These are phyloP conservation scores for Phytophthora parvispora DNA, from an alignment of 352 stramenopile species.

Conservation along the genomic window DNA sequence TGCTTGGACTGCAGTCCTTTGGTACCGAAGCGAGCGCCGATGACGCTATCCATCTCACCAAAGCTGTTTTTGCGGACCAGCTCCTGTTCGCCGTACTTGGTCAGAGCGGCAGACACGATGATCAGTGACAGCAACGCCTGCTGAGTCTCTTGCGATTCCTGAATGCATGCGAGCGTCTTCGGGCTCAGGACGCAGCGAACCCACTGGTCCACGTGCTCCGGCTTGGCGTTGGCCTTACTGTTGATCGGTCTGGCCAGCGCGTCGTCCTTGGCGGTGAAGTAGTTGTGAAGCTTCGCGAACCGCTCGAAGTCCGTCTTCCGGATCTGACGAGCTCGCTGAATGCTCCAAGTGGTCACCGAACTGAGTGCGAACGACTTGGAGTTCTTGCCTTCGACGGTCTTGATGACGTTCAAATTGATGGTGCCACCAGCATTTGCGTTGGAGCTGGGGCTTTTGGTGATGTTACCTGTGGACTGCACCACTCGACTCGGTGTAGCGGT, in stretches of 20 bases:
- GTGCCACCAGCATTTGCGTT: neutral
- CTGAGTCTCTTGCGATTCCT: conserved; percentile 24
- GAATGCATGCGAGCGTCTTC: conserved; percentile 13
- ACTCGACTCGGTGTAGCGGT: neutral
- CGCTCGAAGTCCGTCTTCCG: conserved; percentile 20
- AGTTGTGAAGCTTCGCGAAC: conserved; percentile 29
- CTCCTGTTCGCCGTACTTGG: conserved; percentile 28
- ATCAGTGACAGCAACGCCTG: conserved; percentile 13
- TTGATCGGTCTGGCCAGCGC: conserved; percentile 6
- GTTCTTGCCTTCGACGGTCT: neutral
- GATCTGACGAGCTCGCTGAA: conserved; percentile 26
- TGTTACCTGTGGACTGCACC: conserved; percentile 1
- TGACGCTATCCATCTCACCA: conserved; percentile 29
- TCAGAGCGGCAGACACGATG: conserved; percentile 22
- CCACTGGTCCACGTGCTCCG: conserved; percentile 23
- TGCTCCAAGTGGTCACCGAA: conserved; percentile 11
- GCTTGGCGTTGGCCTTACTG: conserved; percentile 11
- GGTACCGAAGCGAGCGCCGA: conserved; percentile 18
- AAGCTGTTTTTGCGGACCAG: conserved; percentile 12
- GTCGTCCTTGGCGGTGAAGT: conserved; percentile 22
- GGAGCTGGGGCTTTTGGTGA: conserved; percentile 2
- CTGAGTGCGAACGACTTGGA: conserved; percentile 7
- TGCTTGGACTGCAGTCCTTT: conserved; percentile 17
- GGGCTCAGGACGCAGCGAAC: neutral
- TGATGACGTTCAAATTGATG: neutral